These are phyloP conservation scores for Stagonosporopsis tanaceti DNA, from an alignment of 2,329 filamentous ascomycete species.

Conservation along the genomic window DNA sequence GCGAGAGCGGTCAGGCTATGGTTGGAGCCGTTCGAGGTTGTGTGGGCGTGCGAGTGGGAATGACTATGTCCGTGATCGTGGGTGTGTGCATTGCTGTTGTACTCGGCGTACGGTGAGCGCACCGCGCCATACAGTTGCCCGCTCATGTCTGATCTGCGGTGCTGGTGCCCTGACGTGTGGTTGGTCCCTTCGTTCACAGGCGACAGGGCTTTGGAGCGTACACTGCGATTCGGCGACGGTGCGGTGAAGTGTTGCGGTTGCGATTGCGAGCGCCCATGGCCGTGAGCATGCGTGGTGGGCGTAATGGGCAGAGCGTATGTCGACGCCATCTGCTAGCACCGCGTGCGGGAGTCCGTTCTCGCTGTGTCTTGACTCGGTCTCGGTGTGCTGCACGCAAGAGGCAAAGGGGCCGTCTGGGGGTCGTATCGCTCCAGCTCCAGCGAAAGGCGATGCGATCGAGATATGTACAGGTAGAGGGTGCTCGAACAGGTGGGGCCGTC, in stretches of 20 bases:
- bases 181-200: slow-evolving; percentile 32
- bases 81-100: slow-evolving; percentile 37
- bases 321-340: slow-evolving; percentile 51
- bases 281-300: slow-evolving; percentile 42
- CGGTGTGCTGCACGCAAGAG: slow-evolving; percentile 23
- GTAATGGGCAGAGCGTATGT: slow-evolving; percentile 55
- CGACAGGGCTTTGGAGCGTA: slow-evolving; percentile 27
- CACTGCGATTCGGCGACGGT: slow-evolving; percentile 32
- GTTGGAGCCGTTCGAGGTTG: slow-evolving; percentile 39
- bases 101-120: slow-evolving; percentile 40
- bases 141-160: slow-evolving; percentile 44
- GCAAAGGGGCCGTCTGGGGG: slow-evolving; percentile 18
- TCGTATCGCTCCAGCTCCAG: slow-evolving; percentile 8
- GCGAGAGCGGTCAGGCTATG: slow-evolving; percentile 42
- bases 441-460: background rate
- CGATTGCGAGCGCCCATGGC: slow-evolving; percentile 50
- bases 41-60: slow-evolving; percentile 40
- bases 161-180: slow-evolving; percentile 34
- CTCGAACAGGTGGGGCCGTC: slow-evolving; percentile 21
- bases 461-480: slow-evolving; percentile 11
- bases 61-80: slow-evolving; percentile 34
- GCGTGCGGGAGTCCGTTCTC: slow-evolving; percentile 27
- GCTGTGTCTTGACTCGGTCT: slow-evolving; percentile 30
- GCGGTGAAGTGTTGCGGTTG: slow-evolving; percentile 41
- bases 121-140: slow-evolving; percentile 44